Percentiles rank a stretch among this genome's conserved stretches.
Evolutionary conservation across 2,329 filamentous ascomycete genomes (phyloP).

Genomic region (Aspergillus vadensis): DNA sequence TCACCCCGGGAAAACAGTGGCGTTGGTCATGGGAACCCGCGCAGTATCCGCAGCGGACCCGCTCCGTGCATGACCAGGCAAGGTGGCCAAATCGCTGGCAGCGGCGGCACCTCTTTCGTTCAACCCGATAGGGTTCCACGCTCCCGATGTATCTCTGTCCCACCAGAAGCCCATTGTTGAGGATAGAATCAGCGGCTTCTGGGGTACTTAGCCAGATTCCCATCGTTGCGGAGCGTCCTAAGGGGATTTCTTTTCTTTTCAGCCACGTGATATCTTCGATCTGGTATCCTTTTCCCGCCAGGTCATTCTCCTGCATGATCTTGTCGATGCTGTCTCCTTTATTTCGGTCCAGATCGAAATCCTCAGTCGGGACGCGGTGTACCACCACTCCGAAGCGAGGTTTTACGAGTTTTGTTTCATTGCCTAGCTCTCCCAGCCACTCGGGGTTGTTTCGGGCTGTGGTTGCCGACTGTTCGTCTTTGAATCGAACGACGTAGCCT

Average conservation of each 20-base stretch:
- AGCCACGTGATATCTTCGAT: slow-evolving; percentile 31
- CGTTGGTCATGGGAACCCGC: slow-evolving; percentile 22
- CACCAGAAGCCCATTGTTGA: slow-evolving; percentile 25
- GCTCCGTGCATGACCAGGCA: slow-evolving; percentile 28
- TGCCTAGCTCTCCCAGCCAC: neutral
- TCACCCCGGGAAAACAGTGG: slow-evolving; percentile 22
- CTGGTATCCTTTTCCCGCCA: slow-evolving; percentile 15
- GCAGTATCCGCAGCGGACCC: slow-evolving; percentile 25
- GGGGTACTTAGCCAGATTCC: slow-evolving; percentile 29
- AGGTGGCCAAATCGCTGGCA: slow-evolving; percentile 29
- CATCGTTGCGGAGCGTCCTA: slow-evolving; percentile 25
- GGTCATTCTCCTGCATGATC: slow-evolving; percentile 25
- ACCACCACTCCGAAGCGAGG: slow-evolving; percentile 23
- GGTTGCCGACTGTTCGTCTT: neutral
- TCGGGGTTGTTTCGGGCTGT: neutral
- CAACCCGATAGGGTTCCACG: slow-evolving; percentile 21
- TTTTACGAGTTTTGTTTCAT: slow-evolving; percentile 6
- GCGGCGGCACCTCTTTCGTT: slow-evolving; percentile 25
- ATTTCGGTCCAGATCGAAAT: slow-evolving; percentile 16
- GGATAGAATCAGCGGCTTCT: slow-evolving; percentile 26
- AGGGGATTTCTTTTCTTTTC: slow-evolving; percentile 26
- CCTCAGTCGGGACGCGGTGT: slow-evolving; percentile 23
- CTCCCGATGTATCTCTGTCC: slow-evolving; percentile 24
- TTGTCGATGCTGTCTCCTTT: slow-evolving; percentile 17
- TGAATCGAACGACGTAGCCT: slow-evolving; percentile 7